These are phyloP conservation scores for Picea sitchensis DNA, from an alignment of 75 land plant species.

Conservation along the genomic window DNA sequence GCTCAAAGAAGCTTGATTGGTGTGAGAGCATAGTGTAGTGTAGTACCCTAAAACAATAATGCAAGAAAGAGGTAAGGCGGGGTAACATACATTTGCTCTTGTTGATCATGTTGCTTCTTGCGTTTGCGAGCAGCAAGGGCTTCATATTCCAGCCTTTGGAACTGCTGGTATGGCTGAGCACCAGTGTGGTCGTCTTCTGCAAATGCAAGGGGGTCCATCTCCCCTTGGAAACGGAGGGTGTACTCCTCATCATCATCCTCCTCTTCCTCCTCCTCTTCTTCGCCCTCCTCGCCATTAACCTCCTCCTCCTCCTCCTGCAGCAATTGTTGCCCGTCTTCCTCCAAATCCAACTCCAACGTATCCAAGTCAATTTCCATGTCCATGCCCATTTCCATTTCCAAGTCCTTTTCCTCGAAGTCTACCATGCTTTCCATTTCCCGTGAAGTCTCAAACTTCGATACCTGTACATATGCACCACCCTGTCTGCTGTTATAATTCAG, in stretches of 20 bases:
- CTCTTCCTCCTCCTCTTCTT: constrained; percentile 35
- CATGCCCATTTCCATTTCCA: too few relatives aligned
- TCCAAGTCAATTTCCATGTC: background rate
- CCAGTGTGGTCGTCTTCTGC: constrained; percentile 43
- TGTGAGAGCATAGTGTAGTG: too few relatives aligned
- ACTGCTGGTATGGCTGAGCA: constrained; percentile 50
- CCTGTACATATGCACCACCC: too few relatives aligned
- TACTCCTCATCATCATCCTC: constrained; percentile 43
- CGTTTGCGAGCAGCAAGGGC: constrained; percentile 80
- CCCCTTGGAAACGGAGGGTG: constrained; percentile 40
- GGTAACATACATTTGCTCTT: background rate
- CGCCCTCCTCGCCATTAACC: constrained; percentile 17
- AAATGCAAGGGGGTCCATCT: constrained; percentile 62
- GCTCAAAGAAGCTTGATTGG: too few relatives aligned
- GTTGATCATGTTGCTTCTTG: constrained; percentile 18
- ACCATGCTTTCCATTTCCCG: too few relatives aligned
- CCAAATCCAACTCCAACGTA: constrained; percentile 2
- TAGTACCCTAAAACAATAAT: background rate
- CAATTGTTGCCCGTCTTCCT: background rate
- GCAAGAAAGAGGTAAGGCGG: background rate
- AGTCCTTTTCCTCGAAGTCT: too few relatives aligned
- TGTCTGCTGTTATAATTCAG: too few relatives aligned
- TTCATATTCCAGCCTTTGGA: constrained; percentile 76
- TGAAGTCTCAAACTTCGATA: too few relatives aligned
- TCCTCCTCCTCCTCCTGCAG: constrained; percentile 22